Conservation (phyloP, 225 moss, liverwort and hornwort species). For the Ulota crispa region DNA sequence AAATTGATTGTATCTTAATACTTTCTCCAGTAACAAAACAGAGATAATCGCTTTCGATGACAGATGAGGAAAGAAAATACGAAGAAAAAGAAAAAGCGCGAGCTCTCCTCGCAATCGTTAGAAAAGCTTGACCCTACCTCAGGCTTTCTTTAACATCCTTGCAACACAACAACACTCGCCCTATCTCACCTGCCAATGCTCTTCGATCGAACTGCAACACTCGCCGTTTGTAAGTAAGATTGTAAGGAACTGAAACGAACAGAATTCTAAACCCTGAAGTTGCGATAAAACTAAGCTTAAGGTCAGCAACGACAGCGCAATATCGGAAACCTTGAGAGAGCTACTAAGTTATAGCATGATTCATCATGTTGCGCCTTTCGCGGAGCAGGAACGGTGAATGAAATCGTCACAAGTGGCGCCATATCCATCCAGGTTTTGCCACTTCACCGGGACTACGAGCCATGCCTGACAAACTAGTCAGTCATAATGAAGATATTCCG, state of each 20-base stretch:
- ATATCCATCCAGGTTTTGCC: conserved; percentile 6
- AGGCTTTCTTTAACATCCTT: background rate
- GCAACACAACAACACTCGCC: background rate
- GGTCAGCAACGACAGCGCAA: background rate
- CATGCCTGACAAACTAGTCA: background rate
- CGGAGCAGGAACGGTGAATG: background rate
- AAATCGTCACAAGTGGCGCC: conserved; percentile 22
- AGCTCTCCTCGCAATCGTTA: background rate
- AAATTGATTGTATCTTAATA: background rate
- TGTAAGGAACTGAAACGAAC: background rate
- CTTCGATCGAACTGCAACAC: background rate
- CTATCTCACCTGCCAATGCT: background rate
- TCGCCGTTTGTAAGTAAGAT: background rate
- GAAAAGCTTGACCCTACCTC: background rate
- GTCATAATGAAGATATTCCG: background rate
- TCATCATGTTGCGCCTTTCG: background rate
- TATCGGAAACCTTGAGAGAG: background rate
- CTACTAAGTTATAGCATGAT: background rate
- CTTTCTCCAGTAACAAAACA: background rate
- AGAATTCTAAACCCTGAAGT: background rate
- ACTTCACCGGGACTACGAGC: background rate
- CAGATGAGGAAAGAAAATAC: background rate
- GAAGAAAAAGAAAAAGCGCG: background rate
- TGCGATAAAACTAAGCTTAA: background rate
- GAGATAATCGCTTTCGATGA: background rate